A percentile compares a stretch with the other conserved stretches of the same genome.
Conservation (phyloP, 768 basidiomycete species). For the Grammothele lineata region DNA sequence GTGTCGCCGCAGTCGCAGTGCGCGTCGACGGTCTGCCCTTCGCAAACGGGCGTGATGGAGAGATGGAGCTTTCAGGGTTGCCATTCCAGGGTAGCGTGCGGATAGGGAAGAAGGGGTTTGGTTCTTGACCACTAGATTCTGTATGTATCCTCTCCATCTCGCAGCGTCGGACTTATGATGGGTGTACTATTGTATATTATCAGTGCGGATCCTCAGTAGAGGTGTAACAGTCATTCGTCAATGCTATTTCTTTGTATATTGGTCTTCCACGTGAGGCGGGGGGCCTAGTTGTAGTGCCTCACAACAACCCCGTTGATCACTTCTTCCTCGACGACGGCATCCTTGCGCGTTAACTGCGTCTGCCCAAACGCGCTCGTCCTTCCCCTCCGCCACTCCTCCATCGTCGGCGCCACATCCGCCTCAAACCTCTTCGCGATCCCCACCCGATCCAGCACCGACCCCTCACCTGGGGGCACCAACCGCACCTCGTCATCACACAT, state of each 20-base stretch:
- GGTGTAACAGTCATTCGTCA: too few species aligned
- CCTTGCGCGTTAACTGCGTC: conserved; percentile 23
- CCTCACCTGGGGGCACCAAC: conserved; percentile 41
- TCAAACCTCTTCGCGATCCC: conserved; percentile 37
- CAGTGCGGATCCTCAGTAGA: too few species aligned
- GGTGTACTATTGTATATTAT: not conserved
- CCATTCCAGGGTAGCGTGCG: conserved; percentile 66
- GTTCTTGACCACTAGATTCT: too few species aligned
- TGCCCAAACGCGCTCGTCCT: conserved; percentile 32
- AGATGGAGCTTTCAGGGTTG: conserved; percentile 56
- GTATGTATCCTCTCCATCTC: too few species aligned
- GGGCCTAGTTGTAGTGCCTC: conserved; percentile 30
- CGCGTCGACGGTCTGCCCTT: conserved; percentile 59
- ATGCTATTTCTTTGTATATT: too few species aligned
- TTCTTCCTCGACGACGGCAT: conserved; percentile 28
- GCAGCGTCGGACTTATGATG: too few species aligned
- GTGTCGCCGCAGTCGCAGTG: conserved; percentile 57
- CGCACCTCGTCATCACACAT: conserved; percentile 47
- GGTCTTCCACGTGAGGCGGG: too few species aligned
- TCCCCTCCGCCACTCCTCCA: conserved; percentile 48
- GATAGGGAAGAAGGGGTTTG: conserved; percentile 50
- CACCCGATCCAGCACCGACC: conserved; percentile 43
- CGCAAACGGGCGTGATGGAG: conserved; percentile 36
- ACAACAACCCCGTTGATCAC: conserved; percentile 28
- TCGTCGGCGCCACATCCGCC: conserved; percentile 42